phyloP scores from a whole-genome alignment of 768 basidiomycete species.

The Leccinum rimulosum region DNA sequence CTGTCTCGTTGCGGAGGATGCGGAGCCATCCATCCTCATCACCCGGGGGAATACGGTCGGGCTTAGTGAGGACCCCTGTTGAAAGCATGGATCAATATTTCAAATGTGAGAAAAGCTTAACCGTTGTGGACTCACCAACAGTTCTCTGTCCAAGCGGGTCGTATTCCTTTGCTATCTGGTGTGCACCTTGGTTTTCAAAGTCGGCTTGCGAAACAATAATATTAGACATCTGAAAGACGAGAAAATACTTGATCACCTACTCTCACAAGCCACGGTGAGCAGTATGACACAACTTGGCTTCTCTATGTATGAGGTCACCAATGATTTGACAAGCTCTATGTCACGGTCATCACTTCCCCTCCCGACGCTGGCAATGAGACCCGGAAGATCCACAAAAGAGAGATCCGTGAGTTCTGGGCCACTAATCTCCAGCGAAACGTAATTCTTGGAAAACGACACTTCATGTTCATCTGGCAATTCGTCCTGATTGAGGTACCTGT shows the following conservation, averaged over 20 bases:
- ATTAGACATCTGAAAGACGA: constrained; percentile 34
- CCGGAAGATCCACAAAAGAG: constrained; percentile 64
- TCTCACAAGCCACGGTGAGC: constrained; percentile 53
- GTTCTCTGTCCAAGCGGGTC: constrained; percentile 67
- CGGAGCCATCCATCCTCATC: constrained; percentile 46
- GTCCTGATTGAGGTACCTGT: constrained; percentile 15
- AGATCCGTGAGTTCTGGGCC: constrained; percentile 60
- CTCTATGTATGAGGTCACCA: constrained; percentile 59
- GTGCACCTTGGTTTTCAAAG: constrained; percentile 77
- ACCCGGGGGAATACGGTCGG: constrained; percentile 49
- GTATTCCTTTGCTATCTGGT: constrained; percentile 55
- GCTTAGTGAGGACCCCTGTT: constrained; percentile 54
- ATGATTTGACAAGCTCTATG: constrained; percentile 56
- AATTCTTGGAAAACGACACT: constrained; percentile 51
- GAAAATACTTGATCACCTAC: constrained; percentile 8
- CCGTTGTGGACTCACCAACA: constrained; percentile 51
- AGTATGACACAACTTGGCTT: constrained; percentile 70
- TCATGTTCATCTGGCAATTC: constrained; percentile 13
- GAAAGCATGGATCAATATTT: neutral
- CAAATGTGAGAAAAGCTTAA: constrained; percentile 50
- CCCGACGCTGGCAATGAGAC: constrained; percentile 58
- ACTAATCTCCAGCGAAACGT: constrained; percentile 56
- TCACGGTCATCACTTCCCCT: constrained; percentile 49
- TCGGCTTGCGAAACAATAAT: constrained; percentile 53
- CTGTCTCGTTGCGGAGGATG: constrained; percentile 53